These are phyloP conservation scores for Achlya hypogyna DNA, from an alignment of 352 stramenopile species.

Conservation along the genomic window DNA sequence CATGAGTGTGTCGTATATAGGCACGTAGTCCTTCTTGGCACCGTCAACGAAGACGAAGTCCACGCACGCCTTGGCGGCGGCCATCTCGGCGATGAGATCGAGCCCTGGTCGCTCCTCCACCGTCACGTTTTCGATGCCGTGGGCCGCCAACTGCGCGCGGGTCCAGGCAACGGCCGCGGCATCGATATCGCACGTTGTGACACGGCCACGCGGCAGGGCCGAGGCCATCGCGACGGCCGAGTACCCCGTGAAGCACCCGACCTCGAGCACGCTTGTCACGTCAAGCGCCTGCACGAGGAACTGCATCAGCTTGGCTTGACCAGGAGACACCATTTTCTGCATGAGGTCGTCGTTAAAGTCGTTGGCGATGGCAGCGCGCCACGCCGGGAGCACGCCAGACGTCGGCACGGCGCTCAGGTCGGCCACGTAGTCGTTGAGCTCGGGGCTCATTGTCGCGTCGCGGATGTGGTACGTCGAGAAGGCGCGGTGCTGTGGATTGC, in stretches of 20 bases:
- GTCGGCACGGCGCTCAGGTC: constrained; percentile 8
- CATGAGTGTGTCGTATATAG: constrained; percentile 79
- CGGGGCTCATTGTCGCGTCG: neutral
- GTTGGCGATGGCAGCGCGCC: constrained; percentile 30
- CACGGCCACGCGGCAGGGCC: constrained; percentile 24
- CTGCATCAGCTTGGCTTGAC: constrained; percentile 46
- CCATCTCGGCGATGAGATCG: constrained; percentile 29
- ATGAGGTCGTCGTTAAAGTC: constrained; percentile 32
- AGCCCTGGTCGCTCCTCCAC: constrained; percentile 29
- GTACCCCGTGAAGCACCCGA: constrained; percentile 93
- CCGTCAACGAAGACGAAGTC: constrained; percentile 94
- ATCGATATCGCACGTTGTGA: constrained; percentile 61
- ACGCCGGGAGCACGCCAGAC: constrained; percentile 29
- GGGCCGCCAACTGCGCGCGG: constrained; percentile 31
- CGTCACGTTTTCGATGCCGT: constrained; percentile 34
- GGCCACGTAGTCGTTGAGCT: constrained; percentile 25
- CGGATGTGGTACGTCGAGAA: constrained; percentile 15
- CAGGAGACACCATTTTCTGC: constrained; percentile 50
- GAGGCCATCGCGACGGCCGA: constrained; percentile 82
- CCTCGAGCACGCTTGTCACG: constrained; percentile 79
- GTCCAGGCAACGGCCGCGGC: constrained; percentile 38
- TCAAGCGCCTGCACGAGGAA: constrained; percentile 70
- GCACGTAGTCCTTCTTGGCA: constrained; percentile 86
- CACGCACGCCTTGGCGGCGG: constrained; percentile 37
- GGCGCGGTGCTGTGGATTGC: neutral